Percentiles rank a stretch among this genome's conserved stretches.
phyloP scores from a whole-genome alignment of 306 rosid genomes.

The Vicia villosa region DNA sequence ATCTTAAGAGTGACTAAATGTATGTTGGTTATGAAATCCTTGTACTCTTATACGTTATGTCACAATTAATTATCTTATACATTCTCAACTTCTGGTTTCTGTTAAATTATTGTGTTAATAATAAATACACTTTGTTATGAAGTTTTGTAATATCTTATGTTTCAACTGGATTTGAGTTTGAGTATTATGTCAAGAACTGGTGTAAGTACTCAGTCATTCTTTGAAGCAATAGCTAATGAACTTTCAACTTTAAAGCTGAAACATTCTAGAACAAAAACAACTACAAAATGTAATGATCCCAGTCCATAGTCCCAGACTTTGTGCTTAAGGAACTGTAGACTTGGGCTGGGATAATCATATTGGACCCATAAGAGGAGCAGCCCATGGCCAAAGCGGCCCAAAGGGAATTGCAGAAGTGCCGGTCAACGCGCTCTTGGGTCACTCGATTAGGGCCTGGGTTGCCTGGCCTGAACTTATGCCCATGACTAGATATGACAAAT shows the following conservation, averaged over 20 bases:
- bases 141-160: neutral
- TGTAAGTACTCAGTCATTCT: neutral
- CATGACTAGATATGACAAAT: too few relatives aligned
- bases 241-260: neutral
- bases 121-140: neutral
- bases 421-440: too few relatives aligned
- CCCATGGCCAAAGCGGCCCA: too few relatives aligned
- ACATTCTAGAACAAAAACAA: neutral
- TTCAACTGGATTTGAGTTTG: conserved; percentile 3
- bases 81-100: neutral
- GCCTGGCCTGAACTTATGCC: too few relatives aligned
- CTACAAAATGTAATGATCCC: too few relatives aligned
- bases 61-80: neutral
- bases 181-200: neutral
- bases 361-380: too few relatives aligned
- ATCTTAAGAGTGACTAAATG: conserved; percentile 28
- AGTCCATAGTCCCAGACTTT: too few relatives aligned
- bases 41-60: neutral
- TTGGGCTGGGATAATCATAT: too few relatives aligned
- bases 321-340: too few relatives aligned
- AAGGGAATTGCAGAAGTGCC: too few relatives aligned
- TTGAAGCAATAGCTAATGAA: neutral
- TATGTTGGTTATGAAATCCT: neutral
- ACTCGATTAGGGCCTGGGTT: too few relatives aligned
- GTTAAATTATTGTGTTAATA: neutral